Evolutionary conservation across 345 rosid genomes (phyloP), one percentile per base, ranked within the genome.

Genomic region (Mercurialis annua): DNA sequence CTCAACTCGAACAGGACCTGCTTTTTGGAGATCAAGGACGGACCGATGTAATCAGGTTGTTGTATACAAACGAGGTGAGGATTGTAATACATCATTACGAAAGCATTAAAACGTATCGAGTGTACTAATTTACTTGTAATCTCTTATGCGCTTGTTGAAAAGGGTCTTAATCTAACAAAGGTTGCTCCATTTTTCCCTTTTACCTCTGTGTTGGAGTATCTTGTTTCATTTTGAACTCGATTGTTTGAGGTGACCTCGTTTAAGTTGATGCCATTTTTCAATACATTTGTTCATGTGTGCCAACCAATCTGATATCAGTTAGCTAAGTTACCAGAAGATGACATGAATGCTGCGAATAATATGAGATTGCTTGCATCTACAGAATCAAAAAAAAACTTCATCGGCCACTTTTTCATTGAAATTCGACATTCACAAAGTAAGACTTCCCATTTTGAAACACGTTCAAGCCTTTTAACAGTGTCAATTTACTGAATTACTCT

Each of bases 21-120:
- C 98, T 87, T 55, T 95, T 95, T 76, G 98, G 99, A 75, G 99
- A 95, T 86, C 96, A 97, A 57, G 99, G 99, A 68, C 85, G 77
- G 87, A 92, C 90, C 74, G 99, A 95, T 50, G 92, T 92, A 58
- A 88, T 90, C 59, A 90, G 88, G 66, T 95, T 81, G 84, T 80
- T 95, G 71, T 85, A 90, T 63, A 71, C 86, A 54, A 87, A 83
- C 29, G 93, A 86, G 96, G 99, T 91, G 68, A 75, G 62, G 64
- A 71, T 24, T 58, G 38, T 51, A 31, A 14, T 2, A 49, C 51
- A 53, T 70, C 46, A 10, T 30, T 57, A 56, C 40, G 43, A 66
- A 62, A 57, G 59, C 49, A 48, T 52, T 59, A 59, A 30, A 16
- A 46, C 50, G 31, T 55, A 36, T 46, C 12, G 33, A 47, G 11